Evolutionary conservation across 2,329 filamentous ascomycete species (phyloP), one percentile per base, ranked within the genome.

Genomic region (Trichoderma asperellum): DNA sequence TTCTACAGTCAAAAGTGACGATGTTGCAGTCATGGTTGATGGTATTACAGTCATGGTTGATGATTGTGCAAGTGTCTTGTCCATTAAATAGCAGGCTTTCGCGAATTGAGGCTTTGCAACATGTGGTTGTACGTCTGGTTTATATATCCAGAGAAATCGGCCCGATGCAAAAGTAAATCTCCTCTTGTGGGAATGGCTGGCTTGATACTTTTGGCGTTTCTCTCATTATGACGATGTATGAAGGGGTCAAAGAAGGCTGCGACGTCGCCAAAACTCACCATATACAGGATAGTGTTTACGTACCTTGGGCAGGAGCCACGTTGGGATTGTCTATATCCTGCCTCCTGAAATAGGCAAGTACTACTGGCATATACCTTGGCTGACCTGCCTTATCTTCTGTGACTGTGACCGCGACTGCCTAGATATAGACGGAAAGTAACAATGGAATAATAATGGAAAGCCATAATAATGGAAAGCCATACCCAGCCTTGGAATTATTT

Each of bases 141-240:
- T 55, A 64, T 64, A 64, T 55, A 29, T 55, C 21, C 49, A 64
- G 61, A 55, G 34, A 40, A 43, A 43, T 64, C 61, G 49, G 61
- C 61, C 61, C 61, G 61, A 64, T 21, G 49, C n/a, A 40, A 64
- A 64, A 40, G 61, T 29, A 40, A 29, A 32, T n/a, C 24, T 55
- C 34, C 21, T 43, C 49, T 16, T 64, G 32, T 55, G 60, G 60
- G 47, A 55, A 40, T 63, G 16, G 47, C 24, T 55, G 47, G 47
- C 47, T 63, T 40, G 47, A 55, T 55, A 40, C 32, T 55, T 63
- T 63, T 55, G 60, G 47, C 21, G 60, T 63, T 63, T 63, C 32
- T 27, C 47, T 55, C 34, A 29, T 53, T 53, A 55, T 63, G 61
- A 32, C 61, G 34, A 55, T 55, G 59, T 35, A 53, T 63, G 12